Evolutionary conservation across 2,329 filamentous ascomycete species (phyloP), one percentile per base, ranked within the genome.

Genomic region (Graphilbum fragrans): DNA sequence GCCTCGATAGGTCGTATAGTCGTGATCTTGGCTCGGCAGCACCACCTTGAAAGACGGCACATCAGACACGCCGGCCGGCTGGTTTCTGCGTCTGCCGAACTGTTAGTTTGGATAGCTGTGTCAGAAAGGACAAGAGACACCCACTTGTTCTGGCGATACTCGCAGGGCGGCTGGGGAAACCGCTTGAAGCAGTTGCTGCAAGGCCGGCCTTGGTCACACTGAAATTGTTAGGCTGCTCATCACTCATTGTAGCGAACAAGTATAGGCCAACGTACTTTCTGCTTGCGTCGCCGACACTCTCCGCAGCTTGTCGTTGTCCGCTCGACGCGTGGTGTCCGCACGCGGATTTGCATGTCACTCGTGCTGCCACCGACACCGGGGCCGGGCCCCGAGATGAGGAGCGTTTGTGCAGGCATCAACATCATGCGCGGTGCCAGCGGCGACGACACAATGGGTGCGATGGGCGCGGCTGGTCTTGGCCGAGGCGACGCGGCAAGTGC

Each of bases 181-280:
- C 70, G 61, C 31, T 70, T 64, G 20, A 62, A 56, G 47, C 70
- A 74, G 49, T 74, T 72, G 35, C 63, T 64, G 54, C 70, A 74
- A 14, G 70, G 70, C 23, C 69, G 67, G 21, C 65, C 63, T 49
- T 72, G 68, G 48, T 71, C 69, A 51, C 70, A 74, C 70, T 74
- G 34, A 9, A 4, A 12, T 1, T 22, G 39, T 37, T 32, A 41
- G 34, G 25, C 16, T 18, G 27, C 4, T 18, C 25, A 25, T 4
- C 16, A 7, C 19, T n/a, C n/a, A n/a, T n/a, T n/a, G n/a, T 18
- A 17, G 14, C 16, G 9, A 33, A 6, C n/a, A 38, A 22, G 19
- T 11, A 31, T 21, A 19, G 17, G 5, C 14, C 14, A 18, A 34
- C 52, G 31, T 47, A 66, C 66, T 57, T 63, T 68, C 58, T 70